Evolutionary conservation across 2,329 filamentous ascomycete genomes (phyloP), one percentile per base, ranked within the genome.

Genomic region (Clarireedia sp.): DNA sequence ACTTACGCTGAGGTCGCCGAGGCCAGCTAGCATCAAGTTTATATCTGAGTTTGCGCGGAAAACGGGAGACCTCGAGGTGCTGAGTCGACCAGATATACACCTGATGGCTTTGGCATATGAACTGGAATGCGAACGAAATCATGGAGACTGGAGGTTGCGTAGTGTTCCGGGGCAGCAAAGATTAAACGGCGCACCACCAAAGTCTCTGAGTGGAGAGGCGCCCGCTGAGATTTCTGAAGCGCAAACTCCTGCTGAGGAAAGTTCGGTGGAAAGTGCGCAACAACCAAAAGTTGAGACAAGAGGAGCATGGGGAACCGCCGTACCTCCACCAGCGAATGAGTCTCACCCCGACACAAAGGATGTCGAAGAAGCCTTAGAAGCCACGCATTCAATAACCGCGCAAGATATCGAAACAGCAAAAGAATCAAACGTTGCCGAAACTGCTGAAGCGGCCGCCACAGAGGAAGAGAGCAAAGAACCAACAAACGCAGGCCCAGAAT

Each of bases 71-170:
- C 78, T 91, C 59, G 82, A 87, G 10, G 92, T 96, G 0, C 75
- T 99, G 57, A 96, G 91, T 72, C 83, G 80, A 67, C 87, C 90
- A 1, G 94, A 99, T 82, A 75, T 97, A 58, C 87, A 95, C 63
- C 80, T 99, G 41, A 75, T 97, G 66, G 94, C 92, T 8, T 75
- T 99, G 55, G 87, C 90, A 1, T 97, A 97, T 70, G 94, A 99
- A 69, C 70, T 97, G n/a, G 92, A 97, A 66, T 87, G 89, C 65
- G 91, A 97, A 74, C 78, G 85, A 57, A 95, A 95, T 68, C 83
- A 85, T n/a, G 91, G 91, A 2, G 85, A 95, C 68, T 95, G 89
- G 87, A 81, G 91, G 57, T 67, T 96, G 70, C 79, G 91, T 59
- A 88, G 80, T 56, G 79, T 81, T 3, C 92, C 92, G 0, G 87